Evolutionary conservation across 2,329 filamentous ascomycete genomes (phyloP), one percentile per base, ranked within the genome.

Genomic region (Sporothrix dimorphospora): DNA sequence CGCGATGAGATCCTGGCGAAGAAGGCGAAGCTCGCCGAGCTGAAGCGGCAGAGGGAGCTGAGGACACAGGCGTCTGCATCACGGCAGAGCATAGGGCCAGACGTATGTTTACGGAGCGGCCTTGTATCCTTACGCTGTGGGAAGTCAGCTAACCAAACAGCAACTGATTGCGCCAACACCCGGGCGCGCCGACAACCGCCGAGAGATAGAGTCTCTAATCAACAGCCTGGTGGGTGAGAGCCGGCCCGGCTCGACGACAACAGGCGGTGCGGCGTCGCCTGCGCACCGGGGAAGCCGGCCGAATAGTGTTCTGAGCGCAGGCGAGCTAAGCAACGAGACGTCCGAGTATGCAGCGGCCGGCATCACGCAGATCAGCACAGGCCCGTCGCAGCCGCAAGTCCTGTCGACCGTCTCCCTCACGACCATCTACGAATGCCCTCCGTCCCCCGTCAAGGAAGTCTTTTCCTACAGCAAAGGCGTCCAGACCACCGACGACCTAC

Each of bases 381-480:
- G 40, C 5, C 51, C 47, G 16, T 55, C 24, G 9, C 74, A 72
- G 53, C 84, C 86, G 19, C 93, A 95, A 78, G 91, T 89, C 3
- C 88, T 97, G 24, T 91, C 90, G 8, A 91, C 94, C 0, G 89
- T 89, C 12, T 87, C 92, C 8, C 85, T 94, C 70, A 89, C 90
- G 21, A 94, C 93, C 45, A 88, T 96, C 73, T 94, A 92, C 81
- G 94, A 97, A 81, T 92, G 90, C 75, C 89, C 92, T 1, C 91
- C 92, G 0, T 91, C 90, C 24, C 90, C 91, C 45, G 88, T 91
- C 71, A 89, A 91, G 75, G 96, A 99, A 81, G 86, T 97, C 73
- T 94, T 97, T 79, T 97, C 94, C 70, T 99, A 99, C 85, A 98
- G 93, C 86, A 98, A 98, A 83, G 94, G 91, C 71, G 94, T 98